Evolutionary conservation across 495 filamentous ascomycete genomes (phyloP).

Genomic region (Talaromyces trachyspermus): DNA sequence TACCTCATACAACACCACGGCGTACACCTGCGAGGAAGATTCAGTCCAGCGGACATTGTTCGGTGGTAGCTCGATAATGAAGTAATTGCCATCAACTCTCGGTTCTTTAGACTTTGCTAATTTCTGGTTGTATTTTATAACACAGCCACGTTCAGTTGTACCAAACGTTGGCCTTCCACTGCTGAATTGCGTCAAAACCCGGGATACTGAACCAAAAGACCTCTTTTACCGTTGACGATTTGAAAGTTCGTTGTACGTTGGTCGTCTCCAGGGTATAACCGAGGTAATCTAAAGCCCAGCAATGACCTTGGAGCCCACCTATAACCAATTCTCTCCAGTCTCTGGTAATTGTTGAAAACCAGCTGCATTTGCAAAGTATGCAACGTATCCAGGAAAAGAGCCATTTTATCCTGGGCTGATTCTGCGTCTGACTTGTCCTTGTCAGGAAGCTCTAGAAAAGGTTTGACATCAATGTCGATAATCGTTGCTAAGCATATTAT

Average conservation of each 20-base stretch:
- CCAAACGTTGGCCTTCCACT: not conserved
- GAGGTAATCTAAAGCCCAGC: not conserved
- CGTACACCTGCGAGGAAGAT: not conserved
- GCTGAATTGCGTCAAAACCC: conserved; percentile 1
- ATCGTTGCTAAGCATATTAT: conserved; percentile 3
- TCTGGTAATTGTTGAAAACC: conserved; percentile 6
- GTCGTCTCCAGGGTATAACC: not conserved
- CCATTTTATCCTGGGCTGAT: not conserved
- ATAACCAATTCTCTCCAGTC: not conserved
- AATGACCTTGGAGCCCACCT: conserved; percentile 6
- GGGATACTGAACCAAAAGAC: not conserved
- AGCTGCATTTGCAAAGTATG: not conserved
- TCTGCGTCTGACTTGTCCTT: conserved; percentile 6
- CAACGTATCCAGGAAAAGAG: not conserved
- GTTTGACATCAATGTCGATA: conserved; percentile 1
- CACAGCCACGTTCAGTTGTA: not conserved
- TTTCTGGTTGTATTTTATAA: not conserved
- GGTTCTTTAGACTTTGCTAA: not conserved
- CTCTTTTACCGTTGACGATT: not conserved
- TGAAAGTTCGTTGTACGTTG: not conserved
- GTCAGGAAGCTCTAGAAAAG: not conserved
- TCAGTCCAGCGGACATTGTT: conserved; percentile 1
- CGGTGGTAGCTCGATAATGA: conserved; percentile 1
- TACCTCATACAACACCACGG: not conserved
- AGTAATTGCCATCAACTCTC: not conserved